Conservation (phyloP, 495 filamentous ascomycete species). For the Astrothelium subdiscretum region DNA sequence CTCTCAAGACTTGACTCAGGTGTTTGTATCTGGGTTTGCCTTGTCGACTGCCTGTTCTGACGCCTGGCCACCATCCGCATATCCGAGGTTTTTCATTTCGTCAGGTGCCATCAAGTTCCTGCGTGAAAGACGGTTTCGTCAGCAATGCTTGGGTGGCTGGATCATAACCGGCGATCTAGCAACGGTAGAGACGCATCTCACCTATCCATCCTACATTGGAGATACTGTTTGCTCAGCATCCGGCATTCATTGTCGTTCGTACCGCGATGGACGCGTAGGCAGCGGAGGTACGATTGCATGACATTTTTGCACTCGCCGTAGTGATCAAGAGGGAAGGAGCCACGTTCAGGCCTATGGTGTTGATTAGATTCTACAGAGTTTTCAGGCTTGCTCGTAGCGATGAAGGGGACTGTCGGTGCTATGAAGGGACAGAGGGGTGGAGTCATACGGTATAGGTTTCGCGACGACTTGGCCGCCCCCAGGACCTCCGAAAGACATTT, state of each 20-base stretch:
- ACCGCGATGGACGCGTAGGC: constrained; percentile 68
- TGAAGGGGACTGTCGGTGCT: neutral
- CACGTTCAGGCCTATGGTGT: constrained; percentile 65
- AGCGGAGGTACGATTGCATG: constrained; percentile 72
- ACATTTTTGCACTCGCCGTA: constrained; percentile 90
- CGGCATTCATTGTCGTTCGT: constrained; percentile 81
- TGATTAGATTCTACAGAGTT: constrained; percentile 4
- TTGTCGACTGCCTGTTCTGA: neutral
- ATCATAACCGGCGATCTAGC: no score
- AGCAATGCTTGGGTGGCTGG: neutral
- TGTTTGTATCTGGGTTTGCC: neutral
- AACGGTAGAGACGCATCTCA: constrained; percentile 41
- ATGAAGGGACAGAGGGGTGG: neutral
- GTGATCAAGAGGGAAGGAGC: constrained; percentile 93
- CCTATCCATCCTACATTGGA: constrained; percentile 90
- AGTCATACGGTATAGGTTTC: constrained; percentile 68
- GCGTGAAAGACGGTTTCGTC: neutral
- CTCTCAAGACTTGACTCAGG: neutral
- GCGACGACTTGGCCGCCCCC: constrained; percentile 54
- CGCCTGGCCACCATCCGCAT: constrained; percentile 42
- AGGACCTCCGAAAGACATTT: constrained; percentile 55
- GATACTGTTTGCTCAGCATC: constrained; percentile 71
- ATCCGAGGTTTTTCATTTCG: constrained; percentile 84
- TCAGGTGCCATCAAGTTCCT: constrained; percentile 95
- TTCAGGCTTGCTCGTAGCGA: constrained; percentile 4